Conservation (phyloP, 768 basidiomycete genomes). For the Suillus americanus region DNA sequence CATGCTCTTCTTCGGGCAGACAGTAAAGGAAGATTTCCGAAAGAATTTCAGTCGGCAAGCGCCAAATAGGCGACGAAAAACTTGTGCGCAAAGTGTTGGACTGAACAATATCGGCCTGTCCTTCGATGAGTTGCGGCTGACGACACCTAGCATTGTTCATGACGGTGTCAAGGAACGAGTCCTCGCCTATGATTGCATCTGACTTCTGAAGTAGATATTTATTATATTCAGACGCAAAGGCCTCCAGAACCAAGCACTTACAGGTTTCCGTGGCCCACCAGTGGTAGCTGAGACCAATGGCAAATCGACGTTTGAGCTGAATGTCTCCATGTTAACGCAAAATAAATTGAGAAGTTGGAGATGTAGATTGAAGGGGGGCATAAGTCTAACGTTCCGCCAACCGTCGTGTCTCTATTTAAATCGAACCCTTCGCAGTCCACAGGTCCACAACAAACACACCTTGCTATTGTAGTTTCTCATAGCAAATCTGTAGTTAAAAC, state of each 20-base stretch:
- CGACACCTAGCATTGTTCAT: neutral
- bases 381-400: neutral
- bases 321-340: neutral
- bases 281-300: neutral
- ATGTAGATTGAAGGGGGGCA: neutral
- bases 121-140: neutral
- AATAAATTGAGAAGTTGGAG: neutral
- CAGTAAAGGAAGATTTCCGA: neutral
- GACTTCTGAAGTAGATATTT: neutral
- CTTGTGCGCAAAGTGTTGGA: neutral
- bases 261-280: neutral
- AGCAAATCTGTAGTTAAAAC: too few species aligned
- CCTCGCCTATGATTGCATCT: neutral
- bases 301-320: neutral
- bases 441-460: too few species aligned
- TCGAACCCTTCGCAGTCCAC: too few species aligned
- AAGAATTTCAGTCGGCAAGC: neutral
- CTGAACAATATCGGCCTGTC: neutral
- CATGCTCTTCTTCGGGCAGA: conserved; percentile 11
- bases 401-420: too few species aligned
- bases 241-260: neutral
- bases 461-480: too few species aligned
- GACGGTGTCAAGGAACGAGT: too few species aligned
- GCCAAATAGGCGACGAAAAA: neutral
- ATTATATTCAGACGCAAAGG: neutral